Evolutionary conservation across 2,329 filamentous ascomycete species (phyloP).

Genomic region (Colletotrichum sp.): DNA sequence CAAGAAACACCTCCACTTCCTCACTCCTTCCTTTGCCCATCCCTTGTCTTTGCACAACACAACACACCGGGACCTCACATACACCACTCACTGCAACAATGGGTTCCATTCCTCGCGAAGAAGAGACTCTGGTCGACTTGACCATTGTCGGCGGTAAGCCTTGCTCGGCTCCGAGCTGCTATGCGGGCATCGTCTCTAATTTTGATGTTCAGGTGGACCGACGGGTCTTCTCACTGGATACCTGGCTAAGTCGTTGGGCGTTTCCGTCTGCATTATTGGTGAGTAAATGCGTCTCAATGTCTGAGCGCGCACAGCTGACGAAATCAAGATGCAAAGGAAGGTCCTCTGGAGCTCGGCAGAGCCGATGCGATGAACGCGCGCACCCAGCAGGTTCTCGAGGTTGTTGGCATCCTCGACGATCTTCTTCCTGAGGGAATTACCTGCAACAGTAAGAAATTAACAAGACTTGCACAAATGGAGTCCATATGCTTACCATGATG

Average conservation of each 20-base stretch:
- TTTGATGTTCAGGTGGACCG: slow-evolving; percentile 40
- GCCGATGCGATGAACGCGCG: slow-evolving; percentile 55
- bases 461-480: background rate
- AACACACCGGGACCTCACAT: background rate
- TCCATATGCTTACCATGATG: background rate
- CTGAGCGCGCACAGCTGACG: background rate
- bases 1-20: background rate
- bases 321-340: slow-evolving; percentile 41
- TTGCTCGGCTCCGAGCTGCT: background rate
- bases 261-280: slow-evolving; percentile 46
- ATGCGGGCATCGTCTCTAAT: background rate
- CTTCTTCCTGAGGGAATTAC: slow-evolving; percentile 47
- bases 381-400: slow-evolving; percentile 53
- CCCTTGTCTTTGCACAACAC: background rate
- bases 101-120: slow-evolving; percentile 16
- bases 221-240: slow-evolving; percentile 51
- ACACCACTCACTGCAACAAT: background rate
- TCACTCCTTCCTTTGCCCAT: background rate
- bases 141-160: slow-evolving; percentile 40
- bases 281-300: background rate
- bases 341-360: slow-evolving; percentile 44
- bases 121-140: slow-evolving; percentile 33
- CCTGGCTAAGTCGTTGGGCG: slow-evolving; percentile 44
- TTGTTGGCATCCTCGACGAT: slow-evolving; percentile 46
- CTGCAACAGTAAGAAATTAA: slow-evolving; percentile 48